Base-by-base conservation (phyloP, 148 eudicot species). In the Dianthus caryophyllus region DNA sequence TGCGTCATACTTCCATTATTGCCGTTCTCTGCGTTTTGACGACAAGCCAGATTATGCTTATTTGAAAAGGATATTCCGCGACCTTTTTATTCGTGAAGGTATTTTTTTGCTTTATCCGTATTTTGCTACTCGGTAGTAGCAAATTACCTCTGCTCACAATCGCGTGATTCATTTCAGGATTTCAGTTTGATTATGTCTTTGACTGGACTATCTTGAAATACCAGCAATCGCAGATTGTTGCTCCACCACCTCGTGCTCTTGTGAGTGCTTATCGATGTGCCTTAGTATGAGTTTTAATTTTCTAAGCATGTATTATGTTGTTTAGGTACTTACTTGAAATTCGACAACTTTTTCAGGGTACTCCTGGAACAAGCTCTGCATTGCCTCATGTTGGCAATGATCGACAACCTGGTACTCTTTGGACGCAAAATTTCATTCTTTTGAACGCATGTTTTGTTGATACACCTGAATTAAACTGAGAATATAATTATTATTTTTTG, bases 41-140 rank as follows among this genome's bases (percentile, higher is more conserved):
- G 94, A 90, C 72, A 90, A 90, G 78, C 94, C 97, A 55, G 96
- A 90, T 81, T 90, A 87, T 75, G 88, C 96, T 54, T 90, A 87
- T 71, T 74, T 90, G 79, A 90, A 90, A 82, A 84, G 90, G 75
- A 83, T 90, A 49, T 90, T 90, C 72, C 93, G 93, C 52, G 96
- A 90, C 75, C 88, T 87, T 64, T 89, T 89, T 74, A 89, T 89
- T 51, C 90, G 87, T 72, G 92, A 89, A 89, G 96, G 96, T 87
- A 65, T 4, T 63, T 20, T 47, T 0, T 21, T 10, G 31, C 38
- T 44, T 10, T 48, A 70, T 67, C 0, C 2, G 10, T 54, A 29
- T 51, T 1, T 48, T 12, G 12, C 25, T 29, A 5, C 20, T 25
- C 26, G 61, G 43, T 18, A 55, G 56, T 20, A 29, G 41, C 72